phyloP scores from a whole-genome alignment of 306 rosid species.

The Vigna mungo region DNA sequence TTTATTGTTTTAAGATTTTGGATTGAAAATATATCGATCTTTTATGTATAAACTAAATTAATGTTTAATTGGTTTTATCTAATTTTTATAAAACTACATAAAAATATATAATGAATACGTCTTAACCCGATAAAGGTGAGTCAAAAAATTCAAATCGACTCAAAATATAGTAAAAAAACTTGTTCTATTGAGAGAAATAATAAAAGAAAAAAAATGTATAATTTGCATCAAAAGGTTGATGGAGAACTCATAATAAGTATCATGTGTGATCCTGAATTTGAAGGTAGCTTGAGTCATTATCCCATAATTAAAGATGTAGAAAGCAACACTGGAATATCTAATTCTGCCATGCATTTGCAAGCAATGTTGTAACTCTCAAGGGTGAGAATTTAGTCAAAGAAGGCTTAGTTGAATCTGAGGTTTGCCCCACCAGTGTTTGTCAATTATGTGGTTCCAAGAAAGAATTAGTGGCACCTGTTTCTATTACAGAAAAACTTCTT shows the following conservation, averaged over 20 bases:
- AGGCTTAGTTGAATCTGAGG: neutral
- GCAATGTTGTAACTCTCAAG: neutral
- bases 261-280: neutral
- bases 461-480: conserved; percentile 26
- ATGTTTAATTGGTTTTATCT: no score
- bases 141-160: no score
- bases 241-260: neutral
- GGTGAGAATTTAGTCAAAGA: conserved; percentile 27
- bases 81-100: no score
- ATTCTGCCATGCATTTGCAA: conserved; percentile 29
- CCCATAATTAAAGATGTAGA: conserved; percentile 17
- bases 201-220: neutral
- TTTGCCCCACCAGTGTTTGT: conserved; percentile 32
- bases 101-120: no score
- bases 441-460: conserved; percentile 17
- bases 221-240: neutral
- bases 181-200: no score
- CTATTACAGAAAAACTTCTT: conserved; percentile 15
- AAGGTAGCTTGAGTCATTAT: conserved; percentile 1
- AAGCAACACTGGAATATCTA: conserved; percentile 14
- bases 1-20: no score
- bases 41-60: no score
- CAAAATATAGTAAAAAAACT: no score
- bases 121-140: no score
- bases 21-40: no score